Percentiles rank a stretch among this genome's conserved stretches.
Evolutionary conservation across 1,139 yeast species (phyloP).

Genomic region (Protomyces arabidopsidicola): DNA sequence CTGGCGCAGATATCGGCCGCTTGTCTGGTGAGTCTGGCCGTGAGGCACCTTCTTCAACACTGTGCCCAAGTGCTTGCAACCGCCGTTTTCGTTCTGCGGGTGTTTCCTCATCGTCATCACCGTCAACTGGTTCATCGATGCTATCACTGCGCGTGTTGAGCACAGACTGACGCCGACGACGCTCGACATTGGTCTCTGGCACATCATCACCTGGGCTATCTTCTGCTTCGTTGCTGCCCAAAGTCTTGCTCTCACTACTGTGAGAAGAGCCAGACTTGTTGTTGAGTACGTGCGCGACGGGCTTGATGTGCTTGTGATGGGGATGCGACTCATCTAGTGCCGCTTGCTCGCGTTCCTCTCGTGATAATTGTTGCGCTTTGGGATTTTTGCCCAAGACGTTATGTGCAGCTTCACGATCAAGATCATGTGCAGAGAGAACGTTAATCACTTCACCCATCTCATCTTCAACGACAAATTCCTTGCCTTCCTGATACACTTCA

Average conservation of each 20-base stretch:
- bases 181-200: slow-evolving; percentile 66
- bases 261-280: neutral
- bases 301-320: neutral
- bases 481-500: slow-evolving; percentile 73
- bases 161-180: slow-evolving; percentile 73
- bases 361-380: neutral
- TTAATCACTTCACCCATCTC: slow-evolving; percentile 88
- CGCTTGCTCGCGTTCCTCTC: slow-evolving; percentile 33
- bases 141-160: slow-evolving; percentile 46
- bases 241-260: neutral
- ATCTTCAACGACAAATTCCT: slow-evolving; percentile 76
- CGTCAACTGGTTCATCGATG: slow-evolving; percentile 44
- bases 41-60: neutral
- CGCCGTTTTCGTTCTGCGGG: slow-evolving; percentile 33
- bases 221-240: neutral
- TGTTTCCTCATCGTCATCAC: slow-evolving; percentile 33
- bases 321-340: slow-evolving; percentile 28
- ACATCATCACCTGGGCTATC: neutral
- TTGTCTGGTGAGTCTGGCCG: neutral
- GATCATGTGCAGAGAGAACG: slow-evolving; percentile 50
- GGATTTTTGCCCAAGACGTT: slow-evolving; percentile 13
- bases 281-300: neutral
- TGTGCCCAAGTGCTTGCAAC: slow-evolving; percentile 30
- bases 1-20: neutral
- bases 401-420: slow-evolving; percentile 33